Evolutionary conservation across 495 filamentous ascomycete genomes (phyloP).

Genomic region (Neurospora sublineolata): DNA sequence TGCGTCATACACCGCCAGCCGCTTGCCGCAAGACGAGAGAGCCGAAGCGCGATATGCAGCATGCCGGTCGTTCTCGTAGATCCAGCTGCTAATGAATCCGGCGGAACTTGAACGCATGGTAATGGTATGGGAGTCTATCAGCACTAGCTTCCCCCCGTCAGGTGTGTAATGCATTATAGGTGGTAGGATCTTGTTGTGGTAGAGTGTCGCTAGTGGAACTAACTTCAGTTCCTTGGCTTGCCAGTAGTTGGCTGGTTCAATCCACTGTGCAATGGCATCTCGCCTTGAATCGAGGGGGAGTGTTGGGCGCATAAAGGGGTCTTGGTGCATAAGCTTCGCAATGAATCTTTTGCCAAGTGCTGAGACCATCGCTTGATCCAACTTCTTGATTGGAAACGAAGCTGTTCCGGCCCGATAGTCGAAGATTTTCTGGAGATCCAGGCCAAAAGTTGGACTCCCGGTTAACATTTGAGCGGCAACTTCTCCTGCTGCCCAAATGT

Average conservation of each 20-base stretch:
- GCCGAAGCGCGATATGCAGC: neutral
- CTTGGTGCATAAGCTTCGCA: neutral
- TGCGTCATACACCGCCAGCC: neutral
- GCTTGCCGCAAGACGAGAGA: neutral
- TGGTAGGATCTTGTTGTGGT: neutral
- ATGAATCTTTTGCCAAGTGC: neutral
- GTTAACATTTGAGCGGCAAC: neutral
- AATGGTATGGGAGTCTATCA: neutral
- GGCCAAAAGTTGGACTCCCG: neutral
- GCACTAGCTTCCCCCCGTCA: neutral
- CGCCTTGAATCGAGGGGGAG: neutral
- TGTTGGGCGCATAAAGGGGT: neutral
- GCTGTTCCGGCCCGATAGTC: neutral
- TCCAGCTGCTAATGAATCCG: neutral
- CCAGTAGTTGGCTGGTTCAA: neutral
- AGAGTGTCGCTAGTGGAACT: neutral
- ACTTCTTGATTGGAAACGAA: neutral
- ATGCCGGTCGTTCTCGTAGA: neutral
- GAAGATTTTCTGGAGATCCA: neutral
- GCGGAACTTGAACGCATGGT: neutral
- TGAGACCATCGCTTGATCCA: neutral
- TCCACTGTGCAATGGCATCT: neutral
- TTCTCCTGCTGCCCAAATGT: neutral
- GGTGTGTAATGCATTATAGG: neutral
- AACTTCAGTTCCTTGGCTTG: neutral